Percentiles rank a stretch among this genome's conserved stretches.
Conservation (phyloP, 2,329 filamentous ascomycete genomes). For the Ascochyta clinopodiicola region DNA sequence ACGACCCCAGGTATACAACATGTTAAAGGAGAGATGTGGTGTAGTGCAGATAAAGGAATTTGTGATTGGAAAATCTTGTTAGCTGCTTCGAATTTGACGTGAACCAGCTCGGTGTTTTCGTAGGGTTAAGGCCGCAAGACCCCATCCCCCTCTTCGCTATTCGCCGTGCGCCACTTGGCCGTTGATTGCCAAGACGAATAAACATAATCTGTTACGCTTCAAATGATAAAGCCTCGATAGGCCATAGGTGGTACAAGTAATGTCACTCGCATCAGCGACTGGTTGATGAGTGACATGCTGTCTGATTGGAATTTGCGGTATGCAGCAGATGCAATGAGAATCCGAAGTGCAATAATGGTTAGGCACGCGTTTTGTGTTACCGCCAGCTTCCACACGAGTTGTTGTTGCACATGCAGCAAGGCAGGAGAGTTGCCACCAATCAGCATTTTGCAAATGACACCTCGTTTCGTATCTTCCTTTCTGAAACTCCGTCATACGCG, state of each 20-base stretch:
- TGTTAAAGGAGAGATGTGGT: conserved; percentile 43
- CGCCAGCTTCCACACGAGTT: no score
- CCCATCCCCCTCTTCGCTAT: conserved; percentile 51
- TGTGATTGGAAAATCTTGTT: conserved; percentile 59
- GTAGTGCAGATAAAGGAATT: conserved; percentile 51
- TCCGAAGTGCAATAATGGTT: no score
- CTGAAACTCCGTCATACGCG: no score
- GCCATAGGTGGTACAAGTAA: conserved; percentile 41
- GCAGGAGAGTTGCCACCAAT: no score
- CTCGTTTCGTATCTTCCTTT: no score
- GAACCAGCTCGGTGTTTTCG: conserved; percentile 59
- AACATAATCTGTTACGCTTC: conserved; percentile 41
- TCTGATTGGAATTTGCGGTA: no score
- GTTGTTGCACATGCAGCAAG: no score
- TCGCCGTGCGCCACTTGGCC: conserved; percentile 33
- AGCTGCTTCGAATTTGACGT: conserved; percentile 54
- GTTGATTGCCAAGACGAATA: background rate
- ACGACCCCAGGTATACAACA: conserved; percentile 39
- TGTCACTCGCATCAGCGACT: conserved; percentile 29
- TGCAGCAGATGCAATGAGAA: no score
- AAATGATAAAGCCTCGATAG: conserved; percentile 55
- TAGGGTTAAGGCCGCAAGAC: conserved; percentile 58
- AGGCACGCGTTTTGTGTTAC: no score
- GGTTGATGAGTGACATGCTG: no score
- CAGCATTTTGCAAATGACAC: no score